Conservation (phyloP, 768 basidiomycete genomes). For the Suillus paluster region DNA sequence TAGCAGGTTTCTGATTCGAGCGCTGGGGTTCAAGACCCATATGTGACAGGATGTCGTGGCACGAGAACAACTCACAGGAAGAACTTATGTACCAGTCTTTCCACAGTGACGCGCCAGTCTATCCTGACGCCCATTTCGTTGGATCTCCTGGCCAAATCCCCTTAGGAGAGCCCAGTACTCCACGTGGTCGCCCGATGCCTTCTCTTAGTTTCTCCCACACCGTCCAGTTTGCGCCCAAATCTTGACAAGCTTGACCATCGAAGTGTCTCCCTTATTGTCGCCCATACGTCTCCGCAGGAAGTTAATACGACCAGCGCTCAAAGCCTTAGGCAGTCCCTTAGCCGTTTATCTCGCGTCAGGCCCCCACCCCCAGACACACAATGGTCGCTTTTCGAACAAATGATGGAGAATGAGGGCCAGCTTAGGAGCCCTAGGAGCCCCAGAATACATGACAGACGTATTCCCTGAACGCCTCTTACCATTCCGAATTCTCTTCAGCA, state of each 20-base stretch:
- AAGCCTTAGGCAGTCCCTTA: slow-evolving; percentile 20
- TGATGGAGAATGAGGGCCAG: slow-evolving; percentile 70
- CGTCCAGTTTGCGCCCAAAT: slow-evolving; percentile 4
- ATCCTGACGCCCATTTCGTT: slow-evolving; percentile 15
- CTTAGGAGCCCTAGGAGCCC: slow-evolving; percentile 30
- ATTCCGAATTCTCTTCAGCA: too few relatives aligned
- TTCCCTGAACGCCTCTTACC: slow-evolving; percentile 4
- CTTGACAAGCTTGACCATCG: slow-evolving; percentile 6
- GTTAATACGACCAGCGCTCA: slow-evolving; percentile 17
- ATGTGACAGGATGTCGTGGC: background rate
- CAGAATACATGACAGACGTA: slow-evolving; percentile 9
- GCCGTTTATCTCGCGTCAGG: slow-evolving; percentile 12
- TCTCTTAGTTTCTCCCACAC: slow-evolving; percentile 16
- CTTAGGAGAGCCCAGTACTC: slow-evolving; percentile 18
- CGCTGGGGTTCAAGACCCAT: background rate
- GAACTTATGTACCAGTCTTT: slow-evolving; percentile 10
- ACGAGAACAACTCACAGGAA: background rate
- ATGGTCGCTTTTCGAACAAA: slow-evolving; percentile 73
- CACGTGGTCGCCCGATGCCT: slow-evolving; percentile 19
- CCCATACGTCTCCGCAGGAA: slow-evolving; percentile 19
- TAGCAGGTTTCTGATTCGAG: background rate
- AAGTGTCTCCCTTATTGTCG: slow-evolving; percentile 10
- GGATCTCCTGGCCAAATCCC: slow-evolving; percentile 32
- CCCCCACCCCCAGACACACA: slow-evolving; percentile 33
- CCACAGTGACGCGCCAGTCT: slow-evolving; percentile 13